These are phyloP conservation scores for Ophiostoma himal-ulmi DNA, from an alignment of 2,329 filamentous ascomycete species.

Conservation along the genomic window DNA sequence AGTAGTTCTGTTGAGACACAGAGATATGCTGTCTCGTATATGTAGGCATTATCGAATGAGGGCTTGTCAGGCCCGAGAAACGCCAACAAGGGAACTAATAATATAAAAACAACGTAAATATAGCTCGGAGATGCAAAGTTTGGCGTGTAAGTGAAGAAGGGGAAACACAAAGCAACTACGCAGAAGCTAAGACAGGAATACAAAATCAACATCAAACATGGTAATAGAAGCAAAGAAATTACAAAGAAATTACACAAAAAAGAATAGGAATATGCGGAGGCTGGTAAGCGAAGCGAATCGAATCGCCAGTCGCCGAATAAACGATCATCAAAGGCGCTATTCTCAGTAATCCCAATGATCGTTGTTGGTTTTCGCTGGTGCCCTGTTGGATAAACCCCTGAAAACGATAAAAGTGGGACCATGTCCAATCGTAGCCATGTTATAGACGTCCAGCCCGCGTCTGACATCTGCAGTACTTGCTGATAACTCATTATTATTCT, in stretches of 20 bases:
- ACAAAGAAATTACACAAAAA: no score
- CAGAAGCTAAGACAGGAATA: not conserved
- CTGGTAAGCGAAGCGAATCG: no score
- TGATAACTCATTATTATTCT: no score
- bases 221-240: no score
- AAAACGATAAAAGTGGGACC: not conserved
- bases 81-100: not conserved
- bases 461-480: no score
- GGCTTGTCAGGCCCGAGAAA: not conserved
- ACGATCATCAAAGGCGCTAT: no score
- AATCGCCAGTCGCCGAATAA: no score
- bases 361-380: no score
- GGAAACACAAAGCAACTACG: not conserved
- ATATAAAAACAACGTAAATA: not conserved
- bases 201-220: not conserved
- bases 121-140: not conserved
- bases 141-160: not conserved
- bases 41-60: not conserved
- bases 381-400: not conserved
- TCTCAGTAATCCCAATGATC: no score
- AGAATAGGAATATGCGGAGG: no score
- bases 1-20: not conserved
- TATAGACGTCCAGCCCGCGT: not conserved
- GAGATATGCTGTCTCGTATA: not conserved
- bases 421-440: not conserved